Evolutionary conservation across 495 filamentous ascomycete species (phyloP).

Genomic region (Neurospora pannonica): DNA sequence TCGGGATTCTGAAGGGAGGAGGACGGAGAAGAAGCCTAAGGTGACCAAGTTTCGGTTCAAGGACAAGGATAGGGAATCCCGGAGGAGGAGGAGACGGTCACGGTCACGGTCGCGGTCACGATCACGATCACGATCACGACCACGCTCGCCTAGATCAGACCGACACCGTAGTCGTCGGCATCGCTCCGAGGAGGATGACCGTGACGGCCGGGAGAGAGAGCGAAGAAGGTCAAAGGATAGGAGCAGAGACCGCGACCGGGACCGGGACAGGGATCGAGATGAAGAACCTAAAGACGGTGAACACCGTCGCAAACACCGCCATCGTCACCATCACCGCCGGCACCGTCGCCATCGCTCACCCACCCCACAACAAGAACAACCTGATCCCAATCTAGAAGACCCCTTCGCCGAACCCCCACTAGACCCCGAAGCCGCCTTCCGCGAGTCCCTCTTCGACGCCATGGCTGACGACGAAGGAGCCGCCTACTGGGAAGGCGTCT

Average conservation of each 20-base stretch:
- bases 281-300: neutral
- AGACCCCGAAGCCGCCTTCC: conserved; percentile 66
- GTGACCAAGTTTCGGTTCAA: conserved; percentile 54
- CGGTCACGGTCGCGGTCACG: conserved; percentile 2
- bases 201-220: conserved; percentile 2
- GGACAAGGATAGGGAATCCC: conserved; percentile 14
- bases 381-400: conserved; percentile 23
- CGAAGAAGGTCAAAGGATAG: neutral
- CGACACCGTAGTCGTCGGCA: conserved; percentile 9
- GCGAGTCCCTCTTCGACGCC: conserved; percentile 96
- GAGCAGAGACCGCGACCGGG: neutral
- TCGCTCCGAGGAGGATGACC: conserved; percentile 27
- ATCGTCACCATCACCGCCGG: conserved; percentile 12
- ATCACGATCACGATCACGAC: conserved; percentile 1
- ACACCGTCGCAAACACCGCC: conserved; percentile 11
- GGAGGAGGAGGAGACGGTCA: conserved; percentile 7
- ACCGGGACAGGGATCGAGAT: neutral
- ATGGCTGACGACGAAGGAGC: conserved; percentile 97
- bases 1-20: neutral
- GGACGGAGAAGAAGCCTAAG: conserved; percentile 6
- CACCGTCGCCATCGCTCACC: conserved; percentile 18
- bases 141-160: neutral
- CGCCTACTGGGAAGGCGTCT: conserved; percentile 87
- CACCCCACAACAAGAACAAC: conserved; percentile 20
- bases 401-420: conserved; percentile 45